Evolutionary conservation across 1,139 yeast species (phyloP).

Genomic region (Pichia sp.): DNA sequence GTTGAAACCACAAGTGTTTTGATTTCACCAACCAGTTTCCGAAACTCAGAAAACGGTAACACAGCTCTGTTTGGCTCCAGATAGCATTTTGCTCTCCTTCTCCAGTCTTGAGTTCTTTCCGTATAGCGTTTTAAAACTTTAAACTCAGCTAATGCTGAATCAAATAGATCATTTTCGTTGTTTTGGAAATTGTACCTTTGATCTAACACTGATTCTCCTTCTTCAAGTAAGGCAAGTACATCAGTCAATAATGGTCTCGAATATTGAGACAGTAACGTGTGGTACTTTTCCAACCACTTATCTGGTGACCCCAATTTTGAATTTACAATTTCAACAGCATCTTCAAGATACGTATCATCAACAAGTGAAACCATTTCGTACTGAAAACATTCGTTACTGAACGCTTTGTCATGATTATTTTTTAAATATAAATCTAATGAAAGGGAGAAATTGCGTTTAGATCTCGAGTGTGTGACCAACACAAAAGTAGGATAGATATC

Average conservation of each 20-base stretch:
- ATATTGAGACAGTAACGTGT: constrained; percentile 34
- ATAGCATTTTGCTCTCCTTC: constrained; percentile 47
- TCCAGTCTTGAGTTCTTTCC: constrained; percentile 41
- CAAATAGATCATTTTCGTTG: neutral
- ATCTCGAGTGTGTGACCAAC: constrained; percentile 30
- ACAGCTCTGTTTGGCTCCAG: constrained; percentile 34
- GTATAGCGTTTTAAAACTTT: constrained; percentile 36
- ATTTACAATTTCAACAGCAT: constrained; percentile 31
- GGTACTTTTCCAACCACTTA: constrained; percentile 47
- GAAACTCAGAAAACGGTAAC: constrained; percentile 23
- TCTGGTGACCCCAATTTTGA: constrained; percentile 39
- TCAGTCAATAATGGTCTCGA: constrained; percentile 42
- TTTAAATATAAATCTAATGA: constrained; percentile 41
- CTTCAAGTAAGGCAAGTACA: constrained; percentile 40
- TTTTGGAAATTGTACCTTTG: constrained; percentile 10
- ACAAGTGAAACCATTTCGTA: constrained; percentile 39
- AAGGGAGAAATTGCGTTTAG: constrained; percentile 31
- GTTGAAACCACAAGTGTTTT: constrained; percentile 44
- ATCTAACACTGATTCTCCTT: constrained; percentile 47
- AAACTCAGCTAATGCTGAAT: constrained; percentile 25
- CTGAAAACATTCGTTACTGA: constrained; percentile 20
- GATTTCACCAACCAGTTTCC: constrained; percentile 39
- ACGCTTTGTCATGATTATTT: constrained; percentile 18
- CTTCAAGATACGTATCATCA: constrained; percentile 46
- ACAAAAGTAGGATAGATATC: constrained; percentile 49